phyloP scores from a whole-genome alignment of 441 rosid species.

The Isatis lusitanica region DNA sequence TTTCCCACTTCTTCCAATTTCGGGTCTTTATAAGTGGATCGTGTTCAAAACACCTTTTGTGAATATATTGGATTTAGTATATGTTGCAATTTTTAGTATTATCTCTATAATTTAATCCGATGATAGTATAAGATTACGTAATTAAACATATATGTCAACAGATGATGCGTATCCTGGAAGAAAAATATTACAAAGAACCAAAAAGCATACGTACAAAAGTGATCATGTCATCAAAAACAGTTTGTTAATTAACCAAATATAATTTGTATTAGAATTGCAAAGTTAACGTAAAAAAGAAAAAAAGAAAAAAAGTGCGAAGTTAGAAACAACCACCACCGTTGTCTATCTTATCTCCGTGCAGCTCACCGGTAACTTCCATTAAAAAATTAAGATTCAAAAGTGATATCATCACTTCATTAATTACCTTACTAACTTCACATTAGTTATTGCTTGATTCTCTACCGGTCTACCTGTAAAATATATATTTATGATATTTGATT shows the following conservation, averaged over 20 bases:
- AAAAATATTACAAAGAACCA: background rate
- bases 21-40: background rate
- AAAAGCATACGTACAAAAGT: background rate
- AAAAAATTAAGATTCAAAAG: constrained; percentile 1
- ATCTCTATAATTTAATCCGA: background rate
- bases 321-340: constrained; percentile 23
- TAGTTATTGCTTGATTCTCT: constrained; percentile 2
- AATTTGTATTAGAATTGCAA: background rate
- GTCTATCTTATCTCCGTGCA: background rate
- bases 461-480: background rate
- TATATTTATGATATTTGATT: background rate
- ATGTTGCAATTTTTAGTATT: no score
- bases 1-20: background rate
- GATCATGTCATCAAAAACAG: constrained; percentile 4
- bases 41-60: background rate
- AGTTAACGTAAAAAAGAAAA: constrained; percentile 7
- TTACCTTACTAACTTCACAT: constrained; percentile 15
- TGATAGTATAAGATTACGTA: background rate
- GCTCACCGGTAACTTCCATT: constrained; percentile 21
- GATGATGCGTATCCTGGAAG: background rate
- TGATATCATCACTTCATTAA: constrained; percentile 30
- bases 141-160: background rate
- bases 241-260: background rate
- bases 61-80: no score
- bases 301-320: constrained; percentile 11